Base-by-base conservation (phyloP, 73 alveolate species). In the Tetrahymena elliotti region DNA sequence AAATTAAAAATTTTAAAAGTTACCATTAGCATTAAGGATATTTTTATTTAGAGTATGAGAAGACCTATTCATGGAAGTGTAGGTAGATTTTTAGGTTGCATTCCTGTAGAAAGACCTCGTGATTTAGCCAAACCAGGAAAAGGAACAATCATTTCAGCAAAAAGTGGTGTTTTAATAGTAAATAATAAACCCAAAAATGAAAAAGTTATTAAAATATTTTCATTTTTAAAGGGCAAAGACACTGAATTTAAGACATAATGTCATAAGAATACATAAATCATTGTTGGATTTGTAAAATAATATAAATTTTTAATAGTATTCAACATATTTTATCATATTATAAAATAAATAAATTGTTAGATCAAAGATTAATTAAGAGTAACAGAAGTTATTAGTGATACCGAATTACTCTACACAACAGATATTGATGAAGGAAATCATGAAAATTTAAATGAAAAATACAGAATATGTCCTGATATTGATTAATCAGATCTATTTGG, bases 401-500 rank as follows among this genome's bases (percentile, higher is more conserved):
- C 84, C 84, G 38, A 95, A 93, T 54, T 95, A 94, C 40, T 31
- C 93, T 27, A 54, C 93, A 33, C 84, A 93, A 35, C 52, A 82
- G 94, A 35, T 95, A 38, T 53, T 93, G 95, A 96, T 38, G 96
- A 68, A 68, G 88, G 88, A 68, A 31, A 68, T 68, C 38, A 68
- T 31, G 95, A 83, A 54, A 96, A 92, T 40, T 94, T 95, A 24
- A 92, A n/a, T 47, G 94, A 37, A 39, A 92, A 93, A 39, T 99
- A 82, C 94, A 98, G 97, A 84, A 83, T 98, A 39, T 93, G 97
- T 37, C 99, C 99, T 34, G 98, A 98, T 96, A 94, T 99, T n/a
- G 99, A 99, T 96, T 97, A 99, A 95, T 93, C 99, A 2, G 96
- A 95, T 47, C 98, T 99, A 94, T 99, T 97, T 93, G 99, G 98